These are phyloP conservation scores for Medicago arabica DNA, from an alignment of 306 rosid genomes.

Conservation along the genomic window DNA sequence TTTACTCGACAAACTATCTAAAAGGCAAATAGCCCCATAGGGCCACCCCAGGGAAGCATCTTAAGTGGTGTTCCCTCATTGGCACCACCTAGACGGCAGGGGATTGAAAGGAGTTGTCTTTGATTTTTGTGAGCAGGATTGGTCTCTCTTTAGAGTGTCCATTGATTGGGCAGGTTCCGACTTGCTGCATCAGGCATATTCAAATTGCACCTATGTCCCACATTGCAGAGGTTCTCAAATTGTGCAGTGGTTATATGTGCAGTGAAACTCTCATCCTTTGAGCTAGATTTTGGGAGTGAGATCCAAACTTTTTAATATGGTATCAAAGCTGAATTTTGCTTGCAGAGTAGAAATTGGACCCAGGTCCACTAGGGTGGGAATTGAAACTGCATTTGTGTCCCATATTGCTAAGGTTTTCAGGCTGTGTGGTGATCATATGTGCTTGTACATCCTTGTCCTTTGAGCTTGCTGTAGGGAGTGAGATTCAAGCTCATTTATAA, in stretches of 20 bases:
- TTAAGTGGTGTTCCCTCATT: too few species aligned
- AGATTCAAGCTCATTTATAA: neutral
- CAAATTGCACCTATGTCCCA: neutral
- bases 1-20: neutral
- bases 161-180: constrained; percentile 6
- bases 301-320: neutral
- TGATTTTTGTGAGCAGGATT: neutral
- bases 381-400: neutral
- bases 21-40: neutral
- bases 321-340: too few species aligned
- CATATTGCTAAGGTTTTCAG: neutral
- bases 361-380: neutral
- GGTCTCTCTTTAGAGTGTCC: constrained; percentile 27
- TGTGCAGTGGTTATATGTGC: neutral
- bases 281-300: neutral
- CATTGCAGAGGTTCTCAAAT: neutral
- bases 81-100: too few species aligned
- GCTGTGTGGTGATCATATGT: neutral
- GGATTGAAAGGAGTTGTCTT: too few species aligned
- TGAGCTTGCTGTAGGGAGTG: neutral
- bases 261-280: neutral
- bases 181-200: constrained; percentile 10
- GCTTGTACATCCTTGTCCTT: neutral
- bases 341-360: too few species aligned
- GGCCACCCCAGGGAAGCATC: too few species aligned